phyloP scores from a whole-genome alignment of 2,329 filamentous ascomycete species.

The Penicillium sp. region DNA sequence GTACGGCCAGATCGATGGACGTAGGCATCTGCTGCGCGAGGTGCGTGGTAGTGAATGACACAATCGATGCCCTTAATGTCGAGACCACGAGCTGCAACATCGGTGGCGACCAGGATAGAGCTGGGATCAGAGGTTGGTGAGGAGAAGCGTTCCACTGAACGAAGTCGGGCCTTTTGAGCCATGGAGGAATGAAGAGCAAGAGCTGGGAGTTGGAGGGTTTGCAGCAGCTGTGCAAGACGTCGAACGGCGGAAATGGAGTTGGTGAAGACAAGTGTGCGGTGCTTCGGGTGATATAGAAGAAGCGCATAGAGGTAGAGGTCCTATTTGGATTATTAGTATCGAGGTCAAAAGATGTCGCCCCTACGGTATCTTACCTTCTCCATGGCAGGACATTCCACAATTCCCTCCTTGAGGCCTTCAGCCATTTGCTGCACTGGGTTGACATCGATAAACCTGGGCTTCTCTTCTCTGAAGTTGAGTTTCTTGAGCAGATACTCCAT shows the following conservation, averaged over 20 bases:
- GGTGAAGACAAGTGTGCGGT: slow-evolving; percentile 83
- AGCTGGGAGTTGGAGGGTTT: slow-evolving; percentile 72
- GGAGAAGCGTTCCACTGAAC: slow-evolving; percentile 85
- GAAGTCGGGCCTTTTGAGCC: slow-evolving; percentile 91
- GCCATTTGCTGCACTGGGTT: slow-evolving; percentile 91
- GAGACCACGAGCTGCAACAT: slow-evolving; percentile 90
- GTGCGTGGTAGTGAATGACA: slow-evolving; percentile 92
- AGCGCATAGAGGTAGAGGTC: slow-evolving; percentile 91
- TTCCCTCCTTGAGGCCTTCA: slow-evolving; percentile 73
- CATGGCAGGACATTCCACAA: slow-evolving; percentile 86
- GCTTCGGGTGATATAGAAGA: slow-evolving; percentile 73
- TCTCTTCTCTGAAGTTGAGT: slow-evolving; percentile 77
- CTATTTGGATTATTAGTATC: slow-evolving; percentile 34
- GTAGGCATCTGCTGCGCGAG: slow-evolving; percentile 84
- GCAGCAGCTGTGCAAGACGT: slow-evolving; percentile 75
- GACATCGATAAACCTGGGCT: slow-evolving; percentile 85
- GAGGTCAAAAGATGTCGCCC: neutral
- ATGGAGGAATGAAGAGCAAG: slow-evolving; percentile 86
- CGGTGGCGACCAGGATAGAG: slow-evolving; percentile 81
- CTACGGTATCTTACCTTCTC: slow-evolving; percentile 65
- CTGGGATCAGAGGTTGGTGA: slow-evolving; percentile 50
- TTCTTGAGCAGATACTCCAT: slow-evolving; percentile 91
- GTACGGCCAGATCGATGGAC: slow-evolving; percentile 94
- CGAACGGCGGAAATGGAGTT: slow-evolving; percentile 94
- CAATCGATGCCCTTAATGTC: slow-evolving; percentile 88